A percentile compares a stretch with the other conserved stretches of the same genome.
phyloP scores from a whole-genome alignment of 108 stramenopile genomes.

The Discostella stelligeroides region DNA sequence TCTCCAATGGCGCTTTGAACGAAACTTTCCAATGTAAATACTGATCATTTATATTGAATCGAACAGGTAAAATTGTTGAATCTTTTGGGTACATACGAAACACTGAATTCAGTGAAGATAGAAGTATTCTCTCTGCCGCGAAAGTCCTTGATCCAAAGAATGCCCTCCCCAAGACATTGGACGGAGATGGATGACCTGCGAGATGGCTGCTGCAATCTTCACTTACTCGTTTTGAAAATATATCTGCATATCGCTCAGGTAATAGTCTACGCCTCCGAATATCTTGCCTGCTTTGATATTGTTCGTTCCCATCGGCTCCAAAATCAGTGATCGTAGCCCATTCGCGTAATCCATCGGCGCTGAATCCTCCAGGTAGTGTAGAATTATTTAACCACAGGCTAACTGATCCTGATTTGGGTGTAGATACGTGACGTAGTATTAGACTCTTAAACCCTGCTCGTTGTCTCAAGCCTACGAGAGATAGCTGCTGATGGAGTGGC shows the following conservation, averaged over 20 bases:
- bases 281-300: constrained; percentile 21
- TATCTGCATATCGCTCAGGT: constrained; percentile 39
- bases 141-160: constrained; percentile 52
- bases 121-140: constrained; percentile 25
- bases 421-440: not conserved
- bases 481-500: not conserved
- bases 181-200: constrained; percentile 29
- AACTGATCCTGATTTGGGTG: not conserved
- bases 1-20: constrained; percentile 41
- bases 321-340: constrained; percentile 34
- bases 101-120: constrained; percentile 18
- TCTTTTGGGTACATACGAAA: constrained; percentile 17
- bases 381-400: constrained; percentile 13
- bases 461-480: not conserved
- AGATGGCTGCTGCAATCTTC: constrained; percentile 30
- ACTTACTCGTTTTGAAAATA: constrained; percentile 43
- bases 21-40: constrained; percentile 45
- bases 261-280: constrained; percentile 25
- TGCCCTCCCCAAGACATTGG: constrained; percentile 35
- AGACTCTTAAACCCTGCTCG: not conserved
- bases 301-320: constrained; percentile 18
- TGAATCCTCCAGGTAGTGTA: constrained; percentile 43
- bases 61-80: constrained; percentile 19
- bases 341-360: constrained; percentile 27
- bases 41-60: constrained; percentile 23